Evolutionary conservation across 495 filamentous ascomycete species (phyloP), one percentile per base, ranked within the genome.

Genomic region (Tetracladium marchalianum): DNA sequence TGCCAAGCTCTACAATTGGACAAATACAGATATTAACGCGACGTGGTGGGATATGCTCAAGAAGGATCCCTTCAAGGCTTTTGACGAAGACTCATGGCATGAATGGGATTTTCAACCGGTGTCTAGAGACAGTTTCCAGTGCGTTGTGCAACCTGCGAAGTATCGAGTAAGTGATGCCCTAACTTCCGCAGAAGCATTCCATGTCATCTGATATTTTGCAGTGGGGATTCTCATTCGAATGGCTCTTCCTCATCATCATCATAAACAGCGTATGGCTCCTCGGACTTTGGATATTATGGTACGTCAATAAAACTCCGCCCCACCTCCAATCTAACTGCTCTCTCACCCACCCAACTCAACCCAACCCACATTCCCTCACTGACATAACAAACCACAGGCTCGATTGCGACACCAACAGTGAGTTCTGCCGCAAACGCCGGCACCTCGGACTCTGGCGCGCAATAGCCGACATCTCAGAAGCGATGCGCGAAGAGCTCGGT

Each of bases 221-320:
- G 46, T 49, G 47, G 41, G 47, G 41, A 13, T 50, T 50, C 41
- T 50, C 47, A 22, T 44, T 13, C 35, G 47, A 44, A 40, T 50
- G 41, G 41, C 41, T 50, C 27, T 39, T 45, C n/a, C 9, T 50
- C 6, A 24, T 27, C 16, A 32, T 27, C n/a, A 22, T 39, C 12
- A n/a, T 50, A 6, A 50, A 50, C 15, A 24, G 15, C 1, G 4
- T n/a, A 19, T 39, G 40, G 40, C 27, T 43, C 1, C 31, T 44
- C 7, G 41, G 41, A 24, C 35, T 44, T 18, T 50, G 41, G 41
- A 19, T 50, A 7, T 22, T 50, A 9, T 50, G 47, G 47, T 27
- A 27, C 22, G 22, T 27, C 22, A 27, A 27, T 3, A 27, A n/a
- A n/a, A n/a, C n/a, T n/a, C n/a, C n/a, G n/a, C n/a, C n/a, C n/a